phyloP scores from a whole-genome alignment of 2,329 filamentous ascomycete genomes.

The Diaporthe sp. region DNA sequence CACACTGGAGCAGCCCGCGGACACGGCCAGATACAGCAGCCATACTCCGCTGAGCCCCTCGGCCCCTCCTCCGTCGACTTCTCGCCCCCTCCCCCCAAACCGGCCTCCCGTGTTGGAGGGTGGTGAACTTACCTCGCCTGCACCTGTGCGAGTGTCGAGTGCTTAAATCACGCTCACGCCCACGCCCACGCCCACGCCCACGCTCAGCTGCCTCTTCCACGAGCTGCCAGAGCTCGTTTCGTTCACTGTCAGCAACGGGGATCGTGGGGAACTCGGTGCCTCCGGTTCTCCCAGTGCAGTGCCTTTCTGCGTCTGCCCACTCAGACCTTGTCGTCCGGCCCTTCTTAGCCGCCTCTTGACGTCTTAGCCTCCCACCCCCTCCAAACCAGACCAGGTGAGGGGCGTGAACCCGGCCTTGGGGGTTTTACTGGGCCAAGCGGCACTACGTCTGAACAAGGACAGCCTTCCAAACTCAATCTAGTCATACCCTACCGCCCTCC shows the following conservation, averaged over 20 bases:
- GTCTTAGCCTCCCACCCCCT: constrained; percentile 23
- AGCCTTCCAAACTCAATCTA: constrained; percentile 26
- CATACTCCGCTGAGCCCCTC: constrained; percentile 20
- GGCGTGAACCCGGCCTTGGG: constrained; percentile 5
- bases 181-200: not conserved
- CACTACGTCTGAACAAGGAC: constrained; percentile 24
- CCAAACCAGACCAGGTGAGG: constrained; percentile 17
- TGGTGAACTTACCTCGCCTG: constrained; percentile 26
- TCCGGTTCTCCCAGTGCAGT: constrained; percentile 4
- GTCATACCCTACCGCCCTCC: constrained; percentile 7
- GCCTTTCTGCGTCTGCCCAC: not conserved
- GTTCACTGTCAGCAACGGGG: constrained; percentile 7
- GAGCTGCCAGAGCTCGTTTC: constrained; percentile 2
- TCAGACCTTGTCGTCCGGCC: not conserved
- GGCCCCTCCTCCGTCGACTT: constrained; percentile 1
- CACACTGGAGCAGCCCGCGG: not conserved
- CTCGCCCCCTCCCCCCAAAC: not conserved
- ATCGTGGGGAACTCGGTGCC: constrained; percentile 1
- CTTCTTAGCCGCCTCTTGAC: constrained; percentile 27
- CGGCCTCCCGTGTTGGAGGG: constrained; percentile 19
- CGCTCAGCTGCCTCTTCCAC: constrained; percentile 15
- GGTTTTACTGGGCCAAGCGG: constrained; percentile 24
- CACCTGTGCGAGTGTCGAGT: not conserved
- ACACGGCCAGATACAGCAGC: not conserved
- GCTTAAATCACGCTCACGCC: constrained; percentile 4